A percentile compares a stretch with the other conserved stretches of the same genome.
These are phyloP conservation scores for Inga laurina DNA, from an alignment of 306 rosid genomes.

Conservation along the genomic window DNA sequence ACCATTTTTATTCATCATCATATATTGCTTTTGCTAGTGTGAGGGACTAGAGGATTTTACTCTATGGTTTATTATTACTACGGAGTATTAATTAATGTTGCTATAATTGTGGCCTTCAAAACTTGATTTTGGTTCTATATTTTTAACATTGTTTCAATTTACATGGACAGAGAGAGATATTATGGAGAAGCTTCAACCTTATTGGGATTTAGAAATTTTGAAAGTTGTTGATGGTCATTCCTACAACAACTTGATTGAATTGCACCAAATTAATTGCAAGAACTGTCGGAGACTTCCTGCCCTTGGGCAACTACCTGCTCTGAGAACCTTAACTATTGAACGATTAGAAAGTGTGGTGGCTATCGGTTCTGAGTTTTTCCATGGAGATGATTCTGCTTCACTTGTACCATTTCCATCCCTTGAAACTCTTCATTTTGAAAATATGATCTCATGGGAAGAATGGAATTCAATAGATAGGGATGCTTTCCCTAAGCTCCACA, in stretches of 20 bases:
- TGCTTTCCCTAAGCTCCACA: constrained; percentile 1
- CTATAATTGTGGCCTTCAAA: too few species aligned
- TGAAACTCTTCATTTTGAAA: rapidly evolving
- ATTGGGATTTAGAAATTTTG: background rate
- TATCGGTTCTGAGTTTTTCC: background rate
- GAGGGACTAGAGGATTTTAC: too few species aligned
- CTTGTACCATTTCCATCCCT: background rate
- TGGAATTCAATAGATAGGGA: background rate
- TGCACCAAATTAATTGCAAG: rapidly evolving
- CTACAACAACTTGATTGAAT: background rate
- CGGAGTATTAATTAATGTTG: too few species aligned
- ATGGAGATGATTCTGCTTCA: background rate
- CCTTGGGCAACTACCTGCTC: constrained; percentile 7
- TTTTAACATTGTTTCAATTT: background rate
- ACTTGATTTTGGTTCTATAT: too few species aligned
- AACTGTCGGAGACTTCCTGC: constrained; percentile 10
- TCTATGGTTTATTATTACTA: too few species aligned
- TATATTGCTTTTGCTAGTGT: too few species aligned
- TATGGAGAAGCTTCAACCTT: background rate
- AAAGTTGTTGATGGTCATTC: background rate
- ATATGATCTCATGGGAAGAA: background rate
- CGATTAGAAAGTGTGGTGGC: background rate
- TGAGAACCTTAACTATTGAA: background rate
- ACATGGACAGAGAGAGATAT: background rate
- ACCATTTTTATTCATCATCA: too few species aligned